phyloP scores from a whole-genome alignment of 257 asterid species.

The Coffea eugenioides region DNA sequence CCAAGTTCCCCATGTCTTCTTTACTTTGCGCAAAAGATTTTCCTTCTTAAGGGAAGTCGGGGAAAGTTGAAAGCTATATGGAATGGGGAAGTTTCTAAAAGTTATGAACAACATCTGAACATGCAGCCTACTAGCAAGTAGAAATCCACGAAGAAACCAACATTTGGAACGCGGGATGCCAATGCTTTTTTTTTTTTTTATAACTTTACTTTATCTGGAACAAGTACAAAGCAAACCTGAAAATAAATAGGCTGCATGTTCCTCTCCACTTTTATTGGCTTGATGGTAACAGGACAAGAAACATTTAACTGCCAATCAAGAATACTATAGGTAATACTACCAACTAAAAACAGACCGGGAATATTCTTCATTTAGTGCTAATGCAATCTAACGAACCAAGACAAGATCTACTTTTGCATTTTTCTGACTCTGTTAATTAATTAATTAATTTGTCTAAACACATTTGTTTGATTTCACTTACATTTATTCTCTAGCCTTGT shows the following conservation, averaged over 20 bases:
- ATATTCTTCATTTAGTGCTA: constrained; percentile 37
- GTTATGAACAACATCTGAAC: background rate
- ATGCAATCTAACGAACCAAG: constrained; percentile 33
- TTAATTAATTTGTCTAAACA: background rate
- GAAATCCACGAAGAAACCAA: background rate
- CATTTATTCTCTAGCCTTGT: background rate
- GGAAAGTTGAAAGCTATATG: background rate
- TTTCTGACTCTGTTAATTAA: background rate
- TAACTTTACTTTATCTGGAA: background rate
- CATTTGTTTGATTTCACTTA: background rate
- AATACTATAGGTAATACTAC: constrained; percentile 14
- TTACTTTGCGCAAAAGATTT: background rate
- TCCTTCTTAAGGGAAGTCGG: background rate
- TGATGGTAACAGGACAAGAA: constrained; percentile 11
- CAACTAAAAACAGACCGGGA: constrained; percentile 32
- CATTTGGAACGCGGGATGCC: background rate
- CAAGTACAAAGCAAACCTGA: background rate
- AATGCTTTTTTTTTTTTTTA: background rate
- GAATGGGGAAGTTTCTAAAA: background rate
- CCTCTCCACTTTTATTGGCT: constrained; percentile 30
- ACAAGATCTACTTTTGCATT: constrained; percentile 21
- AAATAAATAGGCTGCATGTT: constrained; percentile 34
- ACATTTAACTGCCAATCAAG: constrained; percentile 33
- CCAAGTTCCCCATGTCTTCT: background rate
- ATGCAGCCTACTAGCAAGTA: background rate